Evolutionary conservation across 1,139 yeast genomes (phyloP).

Genomic region (Blastobotrys elegans): DNA sequence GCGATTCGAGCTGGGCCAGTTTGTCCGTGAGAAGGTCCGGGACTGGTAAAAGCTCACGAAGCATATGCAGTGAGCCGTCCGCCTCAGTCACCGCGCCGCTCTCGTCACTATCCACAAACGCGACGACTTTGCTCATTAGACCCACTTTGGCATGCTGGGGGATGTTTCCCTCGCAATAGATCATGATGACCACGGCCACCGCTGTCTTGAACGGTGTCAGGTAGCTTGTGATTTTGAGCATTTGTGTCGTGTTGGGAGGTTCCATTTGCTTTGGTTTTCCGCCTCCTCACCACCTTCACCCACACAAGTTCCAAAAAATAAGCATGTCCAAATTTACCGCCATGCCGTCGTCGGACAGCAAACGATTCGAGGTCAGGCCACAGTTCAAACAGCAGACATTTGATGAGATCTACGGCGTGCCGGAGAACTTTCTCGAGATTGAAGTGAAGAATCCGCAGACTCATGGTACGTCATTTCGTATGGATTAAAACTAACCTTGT

Average conservation of each 20-base stretch:
- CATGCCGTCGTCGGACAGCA: constrained; percentile 29
- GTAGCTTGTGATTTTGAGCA: constrained; percentile 4
- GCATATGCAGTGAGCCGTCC: constrained; percentile 2
- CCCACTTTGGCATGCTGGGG: constrained; percentile 16
- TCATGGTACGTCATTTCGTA: constrained; percentile 45
- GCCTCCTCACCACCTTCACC: neutral
- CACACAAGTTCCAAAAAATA: constrained; percentile 14
- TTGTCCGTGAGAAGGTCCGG: constrained; percentile 16
- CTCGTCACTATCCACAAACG: constrained; percentile 23
- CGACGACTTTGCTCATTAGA: constrained; percentile 23
- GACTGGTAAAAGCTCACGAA: constrained; percentile 2
- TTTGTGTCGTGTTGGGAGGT: neutral
- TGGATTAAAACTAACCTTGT: neutral
- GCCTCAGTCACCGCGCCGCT: constrained; percentile 10
- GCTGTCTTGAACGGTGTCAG: constrained; percentile 29
- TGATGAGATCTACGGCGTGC: constrained; percentile 86
- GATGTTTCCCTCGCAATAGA: constrained; percentile 26
- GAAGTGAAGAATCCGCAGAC: constrained; percentile 82
- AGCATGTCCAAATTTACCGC: constrained; percentile 26
- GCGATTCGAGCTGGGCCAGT: constrained; percentile 16
- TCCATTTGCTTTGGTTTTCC: neutral
- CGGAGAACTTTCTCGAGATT: constrained; percentile 89
- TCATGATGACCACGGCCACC: constrained; percentile 20
- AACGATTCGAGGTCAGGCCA: constrained; percentile 36
- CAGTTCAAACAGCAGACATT: constrained; percentile 58